Percentiles rank a stretch among this genome's conserved stretches.
Evolutionary conservation across 163 green algal genomes (phyloP).

Genomic region (Chlorella variabilis): DNA sequence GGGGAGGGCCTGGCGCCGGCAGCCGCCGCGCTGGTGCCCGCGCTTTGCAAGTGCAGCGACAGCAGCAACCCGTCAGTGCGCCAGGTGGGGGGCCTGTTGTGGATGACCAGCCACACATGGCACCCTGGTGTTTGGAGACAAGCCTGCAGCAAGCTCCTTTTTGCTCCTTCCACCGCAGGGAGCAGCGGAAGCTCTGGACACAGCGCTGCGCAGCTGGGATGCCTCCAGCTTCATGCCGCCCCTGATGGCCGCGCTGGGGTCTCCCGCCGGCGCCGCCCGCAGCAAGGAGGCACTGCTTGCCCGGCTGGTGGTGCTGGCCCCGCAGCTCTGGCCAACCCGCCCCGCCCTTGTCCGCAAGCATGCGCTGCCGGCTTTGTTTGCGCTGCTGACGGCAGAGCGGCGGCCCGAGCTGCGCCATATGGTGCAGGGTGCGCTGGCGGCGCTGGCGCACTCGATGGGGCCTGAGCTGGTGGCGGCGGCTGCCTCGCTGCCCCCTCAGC

Average conservation of each 20-base stretch:
- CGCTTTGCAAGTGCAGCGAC: constrained; percentile 21
- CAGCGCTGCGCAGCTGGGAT: neutral
- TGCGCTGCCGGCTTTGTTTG: constrained; percentile 18
- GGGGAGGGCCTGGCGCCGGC: neutral
- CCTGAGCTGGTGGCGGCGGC: constrained; percentile 11
- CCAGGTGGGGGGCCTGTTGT: neutral
- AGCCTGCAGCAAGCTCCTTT: neutral
- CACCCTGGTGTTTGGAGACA: no score
- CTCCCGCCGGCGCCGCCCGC: neutral
- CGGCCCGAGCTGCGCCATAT: constrained; percentile 12
- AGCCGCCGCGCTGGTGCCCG: constrained; percentile 1
- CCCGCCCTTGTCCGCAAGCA: neutral
- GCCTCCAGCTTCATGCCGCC: neutral
- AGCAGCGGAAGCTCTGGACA: neutral
- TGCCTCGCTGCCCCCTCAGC: neutral
- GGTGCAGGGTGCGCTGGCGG: neutral
- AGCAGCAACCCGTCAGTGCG: constrained; percentile 19
- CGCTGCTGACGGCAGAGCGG: constrained; percentile 7
- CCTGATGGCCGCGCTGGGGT: neutral
- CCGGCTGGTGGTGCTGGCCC: neutral
- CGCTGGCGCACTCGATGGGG: neutral
- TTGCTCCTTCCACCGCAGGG: neutral
- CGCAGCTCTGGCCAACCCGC: neutral
- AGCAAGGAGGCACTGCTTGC: constrained; percentile 18
- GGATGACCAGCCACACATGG: no score